These are phyloP conservation scores for Suillus subluteus DNA, from an alignment of 768 basidiomycete species.

Conservation along the genomic window DNA sequence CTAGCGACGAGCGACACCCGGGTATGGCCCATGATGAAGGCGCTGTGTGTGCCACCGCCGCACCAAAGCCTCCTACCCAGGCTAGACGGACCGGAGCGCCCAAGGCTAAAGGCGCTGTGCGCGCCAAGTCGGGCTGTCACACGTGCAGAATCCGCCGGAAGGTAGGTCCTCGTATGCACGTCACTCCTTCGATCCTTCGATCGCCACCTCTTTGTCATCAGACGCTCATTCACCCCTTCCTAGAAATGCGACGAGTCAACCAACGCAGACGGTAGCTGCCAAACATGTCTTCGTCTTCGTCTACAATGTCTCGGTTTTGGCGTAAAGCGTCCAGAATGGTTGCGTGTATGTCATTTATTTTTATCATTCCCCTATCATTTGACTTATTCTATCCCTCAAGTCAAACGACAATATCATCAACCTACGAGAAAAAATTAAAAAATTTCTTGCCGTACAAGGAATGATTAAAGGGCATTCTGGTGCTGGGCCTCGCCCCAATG, in stretches of 20 bases:
- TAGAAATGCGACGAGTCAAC: conserved; percentile 87
- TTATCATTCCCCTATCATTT: neutral
- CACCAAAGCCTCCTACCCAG: conserved; percentile 44
- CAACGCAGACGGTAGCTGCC: conserved; percentile 62
- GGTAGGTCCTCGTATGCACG: conserved; percentile 43
- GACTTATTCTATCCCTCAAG: conserved; percentile 41
- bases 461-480: conserved; percentile 91
- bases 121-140: conserved; percentile 89
- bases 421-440: conserved; percentile 78
- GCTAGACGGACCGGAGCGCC: conserved; percentile 52
- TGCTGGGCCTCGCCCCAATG: conserved; percentile 58
- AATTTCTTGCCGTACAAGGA: conserved; percentile 77
- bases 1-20: conserved; percentile 30
- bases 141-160: conserved; percentile 87
- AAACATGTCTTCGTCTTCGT: conserved; percentile 76
- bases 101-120: conserved; percentile 80
- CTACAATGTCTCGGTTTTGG: conserved; percentile 89
- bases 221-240: conserved; percentile 14
- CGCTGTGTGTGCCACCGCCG: conserved; percentile 24
- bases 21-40: conserved; percentile 14
- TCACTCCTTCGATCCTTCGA: conserved; percentile 15
- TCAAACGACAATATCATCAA: conserved; percentile 69
- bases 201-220: conserved; percentile 13
- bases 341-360: conserved; percentile 57
- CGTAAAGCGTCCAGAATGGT: conserved; percentile 83